A percentile compares a stretch with the other conserved stretches of the same genome.
Conservation (phyloP, 352 stramenopile genomes). For the Aphanomyces invadans region DNA sequence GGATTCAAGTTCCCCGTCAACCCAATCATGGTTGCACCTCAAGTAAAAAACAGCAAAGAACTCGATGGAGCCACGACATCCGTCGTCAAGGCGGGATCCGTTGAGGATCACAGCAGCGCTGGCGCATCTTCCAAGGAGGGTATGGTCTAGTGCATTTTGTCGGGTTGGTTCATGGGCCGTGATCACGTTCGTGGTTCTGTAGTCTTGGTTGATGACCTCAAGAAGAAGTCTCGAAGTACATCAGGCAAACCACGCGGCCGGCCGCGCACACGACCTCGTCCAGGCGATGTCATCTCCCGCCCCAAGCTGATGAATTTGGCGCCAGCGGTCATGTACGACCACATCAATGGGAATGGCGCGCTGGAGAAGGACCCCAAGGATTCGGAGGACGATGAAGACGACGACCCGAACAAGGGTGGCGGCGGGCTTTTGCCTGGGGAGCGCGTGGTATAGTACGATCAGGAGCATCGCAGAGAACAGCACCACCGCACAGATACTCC, state of each 20-base stretch:
- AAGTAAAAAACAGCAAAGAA: conserved; percentile 16
- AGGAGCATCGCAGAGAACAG: no score
- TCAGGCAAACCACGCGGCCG: conserved; percentile 63
- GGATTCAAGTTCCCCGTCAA: conserved; percentile 25
- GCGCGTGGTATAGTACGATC: conserved; percentile 7
- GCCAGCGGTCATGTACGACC: conserved; percentile 54
- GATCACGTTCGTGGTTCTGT: no score
- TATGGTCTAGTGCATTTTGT: no score
- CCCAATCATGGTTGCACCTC: conserved; percentile 22
- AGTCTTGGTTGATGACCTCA: conserved; percentile 26
- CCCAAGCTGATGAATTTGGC: conserved; percentile 63
- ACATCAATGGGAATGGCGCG: conserved; percentile 31
- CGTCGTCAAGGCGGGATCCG: not conserved
- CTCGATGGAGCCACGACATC: not conserved
- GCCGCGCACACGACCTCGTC: conserved; percentile 59
- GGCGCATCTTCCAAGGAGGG: not conserved
- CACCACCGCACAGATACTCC: no score
- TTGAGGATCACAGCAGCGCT: conserved; percentile 3
- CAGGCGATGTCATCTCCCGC: conserved; percentile 64
- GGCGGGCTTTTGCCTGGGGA: not conserved
- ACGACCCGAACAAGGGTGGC: conserved; percentile 1
- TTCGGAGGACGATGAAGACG: not conserved
- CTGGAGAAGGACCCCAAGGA: conserved; percentile 8
- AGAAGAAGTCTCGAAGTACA: conserved; percentile 62
- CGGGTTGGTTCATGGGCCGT: no score